Conservation (phyloP, 1,284 basidiomycete genomes). For the Heliocybe sulcata region DNA sequence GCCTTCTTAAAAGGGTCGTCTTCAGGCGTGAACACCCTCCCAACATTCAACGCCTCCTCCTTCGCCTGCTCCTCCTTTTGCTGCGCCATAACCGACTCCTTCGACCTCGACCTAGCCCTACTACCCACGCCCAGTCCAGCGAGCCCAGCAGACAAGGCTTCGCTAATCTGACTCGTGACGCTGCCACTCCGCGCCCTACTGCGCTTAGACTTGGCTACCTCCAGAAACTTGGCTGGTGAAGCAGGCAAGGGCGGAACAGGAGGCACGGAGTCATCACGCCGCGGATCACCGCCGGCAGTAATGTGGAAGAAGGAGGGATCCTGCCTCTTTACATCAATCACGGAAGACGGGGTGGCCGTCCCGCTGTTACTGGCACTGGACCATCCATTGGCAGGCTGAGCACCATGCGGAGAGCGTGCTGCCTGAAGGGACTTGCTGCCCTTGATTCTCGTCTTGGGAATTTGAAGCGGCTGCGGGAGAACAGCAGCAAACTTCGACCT, state of each 20-base stretch:
- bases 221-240: background rate
- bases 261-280: background rate
- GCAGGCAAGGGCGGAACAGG: background rate
- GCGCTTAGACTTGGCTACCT: constrained; percentile 2
- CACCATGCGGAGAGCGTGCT: background rate
- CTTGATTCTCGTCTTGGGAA: background rate
- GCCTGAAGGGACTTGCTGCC: background rate
- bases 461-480: background rate
- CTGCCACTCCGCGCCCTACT: background rate
- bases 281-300: no score
- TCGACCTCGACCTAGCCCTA: background rate
- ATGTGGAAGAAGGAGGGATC: background rate
- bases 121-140: background rate
- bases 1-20: constrained; percentile 23
- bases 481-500: background rate
- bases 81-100: background rate
- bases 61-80: background rate
- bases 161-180: background rate
- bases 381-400: background rate
- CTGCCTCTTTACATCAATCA: background rate
- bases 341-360: background rate
- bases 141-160: background rate
- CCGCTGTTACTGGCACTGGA: background rate
- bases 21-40: constrained; percentile 24
- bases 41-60: constrained; percentile 16